phyloP scores from a whole-genome alignment of 1,139 yeast species.

The Geotrichum australiense region DNA sequence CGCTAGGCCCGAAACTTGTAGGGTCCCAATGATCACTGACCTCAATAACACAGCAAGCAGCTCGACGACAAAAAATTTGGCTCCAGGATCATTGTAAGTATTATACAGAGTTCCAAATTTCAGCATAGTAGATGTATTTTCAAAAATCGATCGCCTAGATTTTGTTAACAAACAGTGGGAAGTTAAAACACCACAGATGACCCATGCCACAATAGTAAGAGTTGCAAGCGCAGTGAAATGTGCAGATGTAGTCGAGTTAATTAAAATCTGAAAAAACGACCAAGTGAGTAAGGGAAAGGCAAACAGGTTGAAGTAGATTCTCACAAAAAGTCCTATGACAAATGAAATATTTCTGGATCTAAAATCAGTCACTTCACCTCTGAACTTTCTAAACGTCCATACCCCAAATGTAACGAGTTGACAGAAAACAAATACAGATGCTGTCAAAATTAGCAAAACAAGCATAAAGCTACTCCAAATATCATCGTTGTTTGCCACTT shows the following conservation, averaged over 20 bases:
- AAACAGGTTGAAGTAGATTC: slow-evolving; percentile 27
- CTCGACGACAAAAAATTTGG: slow-evolving; percentile 24
- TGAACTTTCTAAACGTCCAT: slow-evolving; percentile 20
- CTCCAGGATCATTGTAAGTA: slow-evolving; percentile 24
- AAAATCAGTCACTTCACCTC: slow-evolving; percentile 18
- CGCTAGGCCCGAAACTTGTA: slow-evolving; percentile 35
- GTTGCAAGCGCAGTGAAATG: slow-evolving; percentile 29
- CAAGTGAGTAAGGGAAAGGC: slow-evolving; percentile 31
- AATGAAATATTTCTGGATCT: slow-evolving; percentile 23
- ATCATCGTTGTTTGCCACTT: slow-evolving; percentile 27
- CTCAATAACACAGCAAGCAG: slow-evolving; percentile 26
- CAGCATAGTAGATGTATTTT: slow-evolving; percentile 28
- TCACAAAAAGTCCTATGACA: slow-evolving; percentile 26
- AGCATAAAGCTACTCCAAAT: slow-evolving; percentile 34
- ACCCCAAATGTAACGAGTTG: slow-evolving; percentile 16
- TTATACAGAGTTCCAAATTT: slow-evolving; percentile 32
- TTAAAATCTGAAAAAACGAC: slow-evolving; percentile 31
- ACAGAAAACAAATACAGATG: slow-evolving; percentile 16
- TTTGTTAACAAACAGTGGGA: slow-evolving; percentile 21
- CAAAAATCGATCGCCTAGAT: slow-evolving; percentile 22
- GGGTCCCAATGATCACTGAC: slow-evolving; percentile 33
- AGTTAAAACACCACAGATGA: slow-evolving; percentile 23
- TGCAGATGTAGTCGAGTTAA: slow-evolving; percentile 20
- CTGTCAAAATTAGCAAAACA: slow-evolving; percentile 29
- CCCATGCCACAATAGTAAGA: slow-evolving; percentile 27